A percentile compares a stretch with the other conserved stretches of the same genome.
Evolutionary conservation across 495 filamentous ascomycete genomes (phyloP).

Genomic region (Penicillium argentinense): DNA sequence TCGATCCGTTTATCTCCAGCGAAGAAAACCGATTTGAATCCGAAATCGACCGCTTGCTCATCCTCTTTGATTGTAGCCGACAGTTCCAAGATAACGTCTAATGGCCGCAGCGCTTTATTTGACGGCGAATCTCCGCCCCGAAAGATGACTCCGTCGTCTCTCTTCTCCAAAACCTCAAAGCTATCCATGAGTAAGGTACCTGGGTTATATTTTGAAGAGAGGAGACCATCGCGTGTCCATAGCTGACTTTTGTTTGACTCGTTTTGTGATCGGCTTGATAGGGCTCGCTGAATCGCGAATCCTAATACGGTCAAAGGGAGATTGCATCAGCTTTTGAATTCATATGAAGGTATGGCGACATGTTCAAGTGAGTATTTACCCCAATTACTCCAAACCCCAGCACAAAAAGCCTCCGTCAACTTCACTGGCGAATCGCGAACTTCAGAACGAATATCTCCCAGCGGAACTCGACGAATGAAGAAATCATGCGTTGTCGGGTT

Average conservation of each 20-base stretch:
- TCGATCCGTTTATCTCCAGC: slow-evolving; percentile 36
- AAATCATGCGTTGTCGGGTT: slow-evolving; percentile 57
- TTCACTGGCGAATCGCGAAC: slow-evolving; percentile 47
- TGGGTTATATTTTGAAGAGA: slow-evolving; percentile 45
- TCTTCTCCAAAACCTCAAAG: slow-evolving; percentile 61
- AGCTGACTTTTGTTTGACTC: slow-evolving; percentile 42
- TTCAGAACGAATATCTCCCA: slow-evolving; percentile 55
- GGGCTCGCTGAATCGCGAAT: slow-evolving; percentile 7
- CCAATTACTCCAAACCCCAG: slow-evolving; percentile 47
- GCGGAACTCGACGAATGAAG: slow-evolving; percentile 51
- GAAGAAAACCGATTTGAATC: slow-evolving; percentile 59
- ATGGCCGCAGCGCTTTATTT: slow-evolving; percentile 45
- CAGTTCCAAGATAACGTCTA: slow-evolving; percentile 62
- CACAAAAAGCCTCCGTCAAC: slow-evolving; percentile 53
- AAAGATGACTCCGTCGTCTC: slow-evolving; percentile 50
- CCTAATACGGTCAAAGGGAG: neutral
- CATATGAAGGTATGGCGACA: neutral
- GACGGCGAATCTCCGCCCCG: slow-evolving; percentile 59
- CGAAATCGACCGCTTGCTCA: slow-evolving; percentile 52
- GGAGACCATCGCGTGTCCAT: slow-evolving; percentile 52
- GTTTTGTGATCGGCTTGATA: slow-evolving; percentile 39
- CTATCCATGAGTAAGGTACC: slow-evolving; percentile 61
- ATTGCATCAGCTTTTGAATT: slow-evolving; percentile 45
- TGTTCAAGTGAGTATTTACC: neutral
- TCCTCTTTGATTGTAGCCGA: slow-evolving; percentile 49